Evolutionary conservation across 2,329 filamentous ascomycete species (phyloP), one percentile per base, ranked within the genome.

Genomic region (Sporothrix dimorphospora): DNA sequence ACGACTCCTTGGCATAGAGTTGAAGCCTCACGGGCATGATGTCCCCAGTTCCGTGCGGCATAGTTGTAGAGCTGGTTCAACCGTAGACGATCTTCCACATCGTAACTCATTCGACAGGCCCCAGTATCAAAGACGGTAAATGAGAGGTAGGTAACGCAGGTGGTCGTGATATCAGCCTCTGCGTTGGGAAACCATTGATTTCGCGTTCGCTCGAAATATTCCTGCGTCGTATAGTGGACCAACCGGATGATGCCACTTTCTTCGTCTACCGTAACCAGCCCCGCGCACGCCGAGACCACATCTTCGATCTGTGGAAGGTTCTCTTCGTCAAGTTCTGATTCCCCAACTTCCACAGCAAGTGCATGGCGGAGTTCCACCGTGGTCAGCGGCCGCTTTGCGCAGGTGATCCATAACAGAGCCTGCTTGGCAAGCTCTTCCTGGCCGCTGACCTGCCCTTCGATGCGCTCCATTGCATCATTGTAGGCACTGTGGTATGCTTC

Each of bases 181-280:
- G 67, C 49, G 51, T 59, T 24, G 3, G 34, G 51, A 42, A 45
- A 57, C 34, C 30, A 51, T 5, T 49, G 42, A 14, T 12, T 42
- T 24, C 19, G 27, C 3, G 42, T 69, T 11, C 42, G 61, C 63
- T 69, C 67, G 16, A 69, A 45, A 34, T 45, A 69, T 47, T 57
- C 1, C 24, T 69, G 49, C 5, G 67, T 57, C 21, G 67, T 69
- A n/a, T 69, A 57, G 51, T 69, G 67, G n/a, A 69, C 34, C 1
- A 69, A 24, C 11, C 67, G 67, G 30, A 69, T 59, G 51, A 47
- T 47, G 1, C 11, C 21, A n/a, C 49, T 47, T 30, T 57, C 47
- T 40, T 69, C 38, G 12, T 57, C 49, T 2, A 59, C 67, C 2
- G 67, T 59, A 2, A 69, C 51, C 14, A 69, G n/a, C 14, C 67